These are phyloP conservation scores for Lentinula detonsa DNA, from an alignment of 768 basidiomycete species.

Conservation along the genomic window DNA sequence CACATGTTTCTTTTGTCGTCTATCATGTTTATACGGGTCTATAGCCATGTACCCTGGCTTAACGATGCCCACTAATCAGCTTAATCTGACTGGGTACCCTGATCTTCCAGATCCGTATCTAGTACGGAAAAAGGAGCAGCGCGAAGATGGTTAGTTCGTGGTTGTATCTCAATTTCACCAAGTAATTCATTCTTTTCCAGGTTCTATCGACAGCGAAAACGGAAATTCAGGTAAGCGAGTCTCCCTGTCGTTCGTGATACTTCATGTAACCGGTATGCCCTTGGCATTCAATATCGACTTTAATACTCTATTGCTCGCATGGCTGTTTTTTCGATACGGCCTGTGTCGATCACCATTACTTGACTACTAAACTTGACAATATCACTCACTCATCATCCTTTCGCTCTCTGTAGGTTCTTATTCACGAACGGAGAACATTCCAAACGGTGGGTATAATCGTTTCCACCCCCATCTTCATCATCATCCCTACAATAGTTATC, in stretches of 20 bases:
- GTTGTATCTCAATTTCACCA: background rate
- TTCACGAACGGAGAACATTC: background rate
- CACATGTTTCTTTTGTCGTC: background rate
- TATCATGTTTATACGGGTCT: background rate
- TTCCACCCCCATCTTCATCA: slow-evolving; percentile 1
- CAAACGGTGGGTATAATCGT: slow-evolving; percentile 5
- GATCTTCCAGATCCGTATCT: slow-evolving; percentile 2
- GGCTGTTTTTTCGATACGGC: too few relatives aligned
- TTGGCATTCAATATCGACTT: too few relatives aligned
- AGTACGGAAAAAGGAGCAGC: slow-evolving; percentile 1
- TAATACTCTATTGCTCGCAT: too few relatives aligned
- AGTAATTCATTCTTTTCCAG: background rate
- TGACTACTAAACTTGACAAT: too few relatives aligned
- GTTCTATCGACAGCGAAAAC: background rate
- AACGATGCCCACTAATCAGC: background rate
- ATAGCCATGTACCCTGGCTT: slow-evolving; percentile 3
- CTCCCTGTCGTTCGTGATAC: too few relatives aligned
- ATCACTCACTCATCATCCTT: background rate
- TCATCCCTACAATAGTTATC: slow-evolving; percentile 4
- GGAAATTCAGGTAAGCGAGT: background rate
- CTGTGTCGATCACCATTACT: too few relatives aligned
- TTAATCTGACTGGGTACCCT: background rate
- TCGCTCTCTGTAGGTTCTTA: background rate
- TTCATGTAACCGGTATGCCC: too few relatives aligned
- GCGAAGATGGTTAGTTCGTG: background rate